Conservation (phyloP, 352 stramenopile genomes). For the Globisporangium middletonii region DNA sequence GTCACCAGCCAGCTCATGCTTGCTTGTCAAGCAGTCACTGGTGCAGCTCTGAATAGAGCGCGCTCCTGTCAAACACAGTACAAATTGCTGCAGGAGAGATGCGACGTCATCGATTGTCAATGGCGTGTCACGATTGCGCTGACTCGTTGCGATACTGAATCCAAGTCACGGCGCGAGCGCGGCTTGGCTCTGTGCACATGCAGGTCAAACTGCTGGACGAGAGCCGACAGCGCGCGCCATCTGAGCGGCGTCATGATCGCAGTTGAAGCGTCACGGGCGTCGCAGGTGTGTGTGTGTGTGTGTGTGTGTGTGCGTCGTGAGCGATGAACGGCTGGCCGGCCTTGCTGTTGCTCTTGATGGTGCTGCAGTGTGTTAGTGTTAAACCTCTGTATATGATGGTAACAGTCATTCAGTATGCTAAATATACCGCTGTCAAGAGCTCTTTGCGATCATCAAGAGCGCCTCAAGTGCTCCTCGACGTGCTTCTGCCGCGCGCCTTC, state of each 20-base stretch:
- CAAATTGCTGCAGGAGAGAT: no score
- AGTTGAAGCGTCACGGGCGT: slow-evolving; percentile 8
- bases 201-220: not conserved
- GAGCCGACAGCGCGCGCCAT: not conserved
- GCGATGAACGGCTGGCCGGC: no score
- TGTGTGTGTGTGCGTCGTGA: not conserved
- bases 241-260: slow-evolving; percentile 11
- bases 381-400: no score
- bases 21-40: not conserved
- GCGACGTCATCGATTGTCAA: not conserved
- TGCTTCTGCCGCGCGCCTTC: no score
- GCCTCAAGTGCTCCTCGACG: no score
- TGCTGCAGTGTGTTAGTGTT: no score
- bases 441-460: no score
- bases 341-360: no score
- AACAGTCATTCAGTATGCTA: no score
- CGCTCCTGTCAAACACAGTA: no score
- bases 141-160: not conserved
- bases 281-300: not conserved
- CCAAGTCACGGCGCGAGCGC: not conserved
- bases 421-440: no score
- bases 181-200: no score
- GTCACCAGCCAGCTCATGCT: not conserved
- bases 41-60: not conserved
- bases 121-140: not conserved